Conservation (phyloP, 1,284 basidiomycete genomes). For the Rhodotorula sp. region DNA sequence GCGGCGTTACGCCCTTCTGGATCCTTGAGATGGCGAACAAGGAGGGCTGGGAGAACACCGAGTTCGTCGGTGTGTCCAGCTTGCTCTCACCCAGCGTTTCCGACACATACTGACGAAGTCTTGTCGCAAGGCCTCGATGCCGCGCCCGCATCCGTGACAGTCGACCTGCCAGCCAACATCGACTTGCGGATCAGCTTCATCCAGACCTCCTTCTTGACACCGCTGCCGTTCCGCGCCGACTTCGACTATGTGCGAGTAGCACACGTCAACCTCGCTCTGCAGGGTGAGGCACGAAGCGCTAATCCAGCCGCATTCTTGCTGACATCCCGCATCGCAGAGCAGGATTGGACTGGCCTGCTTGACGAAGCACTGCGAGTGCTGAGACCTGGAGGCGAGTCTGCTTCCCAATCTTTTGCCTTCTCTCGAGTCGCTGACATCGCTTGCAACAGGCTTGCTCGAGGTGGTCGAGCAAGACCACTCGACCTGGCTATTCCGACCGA, state of each 20-base stretch:
- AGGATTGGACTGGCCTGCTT: conserved; percentile 2
- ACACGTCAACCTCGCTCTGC: not conserved
- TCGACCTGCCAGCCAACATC: not conserved
- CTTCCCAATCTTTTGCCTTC: too few relatives aligned
- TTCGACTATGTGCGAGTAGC: conserved; percentile 27
- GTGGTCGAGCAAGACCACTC: conserved; percentile 11
- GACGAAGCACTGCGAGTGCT: conserved; percentile 27
- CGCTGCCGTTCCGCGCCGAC: conserved; percentile 21
- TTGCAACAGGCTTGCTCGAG: conserved; percentile 11
- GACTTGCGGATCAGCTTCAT: conserved; percentile 2
- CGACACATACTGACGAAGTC: not conserved
- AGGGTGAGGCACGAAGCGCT: not conserved
- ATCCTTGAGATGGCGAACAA: not conserved
- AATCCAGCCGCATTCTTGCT: too few relatives aligned
- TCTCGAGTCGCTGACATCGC: not conserved
- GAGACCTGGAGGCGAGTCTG: conserved; percentile 8
- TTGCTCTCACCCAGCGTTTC: too few relatives aligned
- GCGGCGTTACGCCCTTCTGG: conserved; percentile 19
- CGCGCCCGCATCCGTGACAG: not conserved
- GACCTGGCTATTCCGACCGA: not conserved
- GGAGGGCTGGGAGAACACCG: conserved; percentile 17
- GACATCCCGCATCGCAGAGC: too few relatives aligned
- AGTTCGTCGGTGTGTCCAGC: conserved; percentile 21
- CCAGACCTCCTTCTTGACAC: conserved; percentile 17
- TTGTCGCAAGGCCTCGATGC: conserved; percentile 17